Evolutionary conservation across 768 basidiomycete species (phyloP).

Genomic region (Psilocybe subaeruginosa): DNA sequence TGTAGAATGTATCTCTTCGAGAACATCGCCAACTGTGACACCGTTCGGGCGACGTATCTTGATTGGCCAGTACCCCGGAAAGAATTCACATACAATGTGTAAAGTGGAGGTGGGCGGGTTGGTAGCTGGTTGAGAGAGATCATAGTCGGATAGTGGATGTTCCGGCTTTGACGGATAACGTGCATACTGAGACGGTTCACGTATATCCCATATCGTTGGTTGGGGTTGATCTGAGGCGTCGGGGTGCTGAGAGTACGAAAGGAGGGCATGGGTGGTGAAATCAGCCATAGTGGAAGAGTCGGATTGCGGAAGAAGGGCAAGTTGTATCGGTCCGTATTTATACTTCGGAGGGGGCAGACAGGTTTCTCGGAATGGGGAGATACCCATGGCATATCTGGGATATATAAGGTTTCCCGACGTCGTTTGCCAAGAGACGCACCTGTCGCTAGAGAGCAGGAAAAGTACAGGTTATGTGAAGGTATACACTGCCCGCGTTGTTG

Average conservation of each 20-base stretch:
- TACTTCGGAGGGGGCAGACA: conserved; percentile 11
- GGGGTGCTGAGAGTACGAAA: conserved; percentile 40
- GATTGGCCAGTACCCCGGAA: conserved; percentile 46
- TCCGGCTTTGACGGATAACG: conserved; percentile 14
- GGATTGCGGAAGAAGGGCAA: background rate
- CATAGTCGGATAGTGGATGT: conserved; percentile 26
- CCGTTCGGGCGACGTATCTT: conserved; percentile 40
- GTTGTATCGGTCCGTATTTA: conserved; percentile 10
- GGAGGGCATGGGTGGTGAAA: conserved; percentile 36
- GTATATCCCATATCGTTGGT: conserved; percentile 53
- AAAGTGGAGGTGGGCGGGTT: conserved; percentile 41
- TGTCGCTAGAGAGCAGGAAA: conserved; percentile 2
- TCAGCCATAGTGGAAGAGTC: conserved; percentile 25
- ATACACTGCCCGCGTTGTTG: conserved; percentile 2
- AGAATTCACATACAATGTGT: conserved; percentile 47
- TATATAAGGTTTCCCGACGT: conserved; percentile 6
- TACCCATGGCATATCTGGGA: background rate
- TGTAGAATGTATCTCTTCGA: conserved; percentile 45
- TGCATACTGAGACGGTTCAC: conserved; percentile 39
- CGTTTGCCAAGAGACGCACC: background rate
- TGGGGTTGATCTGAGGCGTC: conserved; percentile 27
- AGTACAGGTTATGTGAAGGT: background rate
- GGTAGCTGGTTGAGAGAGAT: conserved; percentile 46
- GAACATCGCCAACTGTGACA: conserved; percentile 53
- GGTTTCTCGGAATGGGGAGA: conserved; percentile 6